Conservation (phyloP, 345 rosid species). For the Citropsis articulata region DNA sequence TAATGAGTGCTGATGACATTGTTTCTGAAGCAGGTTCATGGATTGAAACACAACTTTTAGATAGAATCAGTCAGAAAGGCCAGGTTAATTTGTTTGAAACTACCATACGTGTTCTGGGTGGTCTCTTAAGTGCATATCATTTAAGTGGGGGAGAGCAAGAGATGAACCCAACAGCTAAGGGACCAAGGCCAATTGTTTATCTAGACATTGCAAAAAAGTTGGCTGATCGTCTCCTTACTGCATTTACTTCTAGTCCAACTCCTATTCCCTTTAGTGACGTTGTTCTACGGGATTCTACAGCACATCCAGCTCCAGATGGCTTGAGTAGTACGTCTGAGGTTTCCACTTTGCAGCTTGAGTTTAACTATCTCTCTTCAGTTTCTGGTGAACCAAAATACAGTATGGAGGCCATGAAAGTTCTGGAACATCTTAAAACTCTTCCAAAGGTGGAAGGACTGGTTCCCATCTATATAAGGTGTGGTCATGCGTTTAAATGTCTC, state of each 20-base stretch:
- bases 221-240: constrained; percentile 86
- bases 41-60: constrained; percentile 74
- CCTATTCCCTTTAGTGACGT: constrained; percentile 84
- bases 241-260: constrained; percentile 84
- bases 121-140: constrained; percentile 97
- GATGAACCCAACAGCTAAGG: constrained; percentile 40
- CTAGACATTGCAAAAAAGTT: constrained; percentile 73
- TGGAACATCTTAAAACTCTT: constrained; percentile 80
- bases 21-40: constrained; percentile 87
- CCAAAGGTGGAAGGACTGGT: constrained; percentile 89
- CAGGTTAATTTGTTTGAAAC: constrained; percentile 98
- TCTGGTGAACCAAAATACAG: constrained; percentile 92
- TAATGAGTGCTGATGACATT: constrained; percentile 78
- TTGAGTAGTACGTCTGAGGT: constrained; percentile 93
- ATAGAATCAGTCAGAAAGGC: constrained; percentile 78
- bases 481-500: background rate
- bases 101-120: constrained; percentile 95
- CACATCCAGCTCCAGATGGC: constrained; percentile 87
- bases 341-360: constrained; percentile 92
- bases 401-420: constrained; percentile 85
- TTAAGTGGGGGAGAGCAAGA: constrained; percentile 77
- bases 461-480: constrained; percentile 91
- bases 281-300: constrained; percentile 63
- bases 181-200: constrained; percentile 72
- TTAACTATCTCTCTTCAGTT: constrained; percentile 80